These are phyloP conservation scores for Scheffersomyces ergatensis DNA, from an alignment of 805 yeast species.

Conservation along the genomic window DNA sequence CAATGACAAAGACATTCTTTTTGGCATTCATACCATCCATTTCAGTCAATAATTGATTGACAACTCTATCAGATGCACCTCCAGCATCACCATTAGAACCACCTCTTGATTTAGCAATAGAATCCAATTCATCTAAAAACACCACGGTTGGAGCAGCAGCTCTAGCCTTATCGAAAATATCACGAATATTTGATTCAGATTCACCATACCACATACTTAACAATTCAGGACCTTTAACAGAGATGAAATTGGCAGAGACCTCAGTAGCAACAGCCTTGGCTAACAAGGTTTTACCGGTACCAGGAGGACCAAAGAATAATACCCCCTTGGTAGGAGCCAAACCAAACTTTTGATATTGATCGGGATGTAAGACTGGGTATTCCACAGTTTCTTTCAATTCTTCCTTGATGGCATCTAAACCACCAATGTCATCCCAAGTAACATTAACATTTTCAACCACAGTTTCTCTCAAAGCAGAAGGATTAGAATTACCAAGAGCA, in stretches of 20 bases:
- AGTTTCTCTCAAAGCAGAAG: slow-evolving; percentile 98
- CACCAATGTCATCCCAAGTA: slow-evolving; percentile 99
- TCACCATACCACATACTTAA: slow-evolving; percentile 99
- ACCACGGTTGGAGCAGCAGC: slow-evolving; percentile 99
- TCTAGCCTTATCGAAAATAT: slow-evolving; percentile 96
- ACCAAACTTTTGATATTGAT: slow-evolving; percentile 97
- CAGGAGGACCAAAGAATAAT: slow-evolving; percentile 98
- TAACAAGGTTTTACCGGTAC: slow-evolving; percentile 98
- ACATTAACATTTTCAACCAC: slow-evolving; percentile 98
- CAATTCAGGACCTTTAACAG: slow-evolving; percentile 95
- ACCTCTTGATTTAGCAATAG: slow-evolving; percentile 97
- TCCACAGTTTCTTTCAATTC: slow-evolving; percentile 99
- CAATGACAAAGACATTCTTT: slow-evolving; percentile 97
- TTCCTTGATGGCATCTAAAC: slow-evolving; percentile 91
- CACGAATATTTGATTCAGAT: slow-evolving; percentile 95
- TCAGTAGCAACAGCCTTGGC: slow-evolving; percentile 99
- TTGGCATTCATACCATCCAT: slow-evolving; percentile 99
- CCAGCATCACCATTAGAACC: slow-evolving; percentile 89
- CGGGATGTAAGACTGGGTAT: slow-evolving; percentile 98
- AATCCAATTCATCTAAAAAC: slow-evolving; percentile 96
- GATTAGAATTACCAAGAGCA: slow-evolving; percentile 96
- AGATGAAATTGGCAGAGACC: slow-evolving; percentile 96
- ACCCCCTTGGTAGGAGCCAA: slow-evolving; percentile 98
- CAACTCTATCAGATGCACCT: slow-evolving; percentile 95
- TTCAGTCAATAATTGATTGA: slow-evolving; percentile 91